Evolutionary conservation across 257 asterid genomes (phyloP).

Genomic region (Plectranthus barbatus): DNA sequence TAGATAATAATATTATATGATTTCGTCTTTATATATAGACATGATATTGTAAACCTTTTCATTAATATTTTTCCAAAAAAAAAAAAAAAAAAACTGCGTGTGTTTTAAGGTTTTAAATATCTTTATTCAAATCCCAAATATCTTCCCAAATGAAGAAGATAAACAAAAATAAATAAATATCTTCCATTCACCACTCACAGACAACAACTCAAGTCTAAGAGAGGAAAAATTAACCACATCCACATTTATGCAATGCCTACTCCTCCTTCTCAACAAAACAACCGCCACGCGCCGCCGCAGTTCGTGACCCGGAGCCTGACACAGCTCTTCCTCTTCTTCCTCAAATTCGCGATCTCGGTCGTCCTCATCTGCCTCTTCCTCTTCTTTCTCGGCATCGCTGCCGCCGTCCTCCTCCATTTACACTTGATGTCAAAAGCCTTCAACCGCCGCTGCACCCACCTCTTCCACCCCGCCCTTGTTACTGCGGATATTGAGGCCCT

Average conservation of each 20-base stretch:
- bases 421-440: constrained; percentile 49
- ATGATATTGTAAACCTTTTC: no score
- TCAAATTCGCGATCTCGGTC: constrained; percentile 62
- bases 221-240: not conserved
- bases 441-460: constrained; percentile 42
- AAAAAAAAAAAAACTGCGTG: no score
- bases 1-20: no score
- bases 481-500: constrained; percentile 7
- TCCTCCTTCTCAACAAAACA: constrained; percentile 7
- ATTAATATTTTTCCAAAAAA: no score
- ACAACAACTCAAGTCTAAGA: not conserved
- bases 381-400: constrained; percentile 80
- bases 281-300: constrained; percentile 27
- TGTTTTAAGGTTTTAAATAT: no score
- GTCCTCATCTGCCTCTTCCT: constrained; percentile 56
- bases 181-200: no score
- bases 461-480: constrained; percentile 22
- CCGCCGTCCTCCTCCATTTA: constrained; percentile 67
- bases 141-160: no score
- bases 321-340: constrained; percentile 47
- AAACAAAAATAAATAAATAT: no score
- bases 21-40: no score
- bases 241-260: no score
- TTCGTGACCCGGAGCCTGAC: constrained; percentile 31
- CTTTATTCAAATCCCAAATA: no score